Evolutionary conservation across 805 yeast species (phyloP).

Genomic region (Suhomyces pyralidae): DNA sequence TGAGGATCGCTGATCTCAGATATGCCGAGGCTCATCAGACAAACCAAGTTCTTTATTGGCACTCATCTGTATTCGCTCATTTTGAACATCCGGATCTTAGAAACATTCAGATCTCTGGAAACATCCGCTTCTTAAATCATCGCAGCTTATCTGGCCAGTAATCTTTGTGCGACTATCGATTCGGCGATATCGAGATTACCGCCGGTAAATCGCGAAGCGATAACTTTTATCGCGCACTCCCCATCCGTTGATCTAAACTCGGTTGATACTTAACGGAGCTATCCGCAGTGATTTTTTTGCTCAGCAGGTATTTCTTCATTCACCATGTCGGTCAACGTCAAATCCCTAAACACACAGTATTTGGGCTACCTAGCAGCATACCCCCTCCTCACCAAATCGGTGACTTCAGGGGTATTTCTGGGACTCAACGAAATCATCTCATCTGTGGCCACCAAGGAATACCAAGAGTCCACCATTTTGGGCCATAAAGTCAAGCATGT

Average conservation of each 20-base stretch:
- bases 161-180: not conserved
- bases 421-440: conserved; percentile 60
- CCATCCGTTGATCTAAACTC: not conserved
- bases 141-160: no score
- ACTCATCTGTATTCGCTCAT: no score
- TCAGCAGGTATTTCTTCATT: not conserved
- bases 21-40: no score
- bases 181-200: not conserved
- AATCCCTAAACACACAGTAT: conserved; percentile 27
- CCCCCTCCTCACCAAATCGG: conserved; percentile 58
- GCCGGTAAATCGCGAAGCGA: not conserved
- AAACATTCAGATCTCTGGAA: no score
- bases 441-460: conserved; percentile 47
- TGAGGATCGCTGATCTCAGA: not conserved
- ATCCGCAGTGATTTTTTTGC: not conserved
- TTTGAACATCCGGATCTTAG: no score
- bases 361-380: conserved; percentile 38
- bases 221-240: not conserved
- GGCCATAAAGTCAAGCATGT: conserved; percentile 34
- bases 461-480: conserved; percentile 18
- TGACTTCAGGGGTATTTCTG: conserved; percentile 55
- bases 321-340: not conserved
- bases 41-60: no score
- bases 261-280: not conserved
- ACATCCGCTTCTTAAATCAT: no score